Evolutionary conservation across 2,329 filamentous ascomycete species (phyloP).

Genomic region (Aureobasidium lini): DNA sequence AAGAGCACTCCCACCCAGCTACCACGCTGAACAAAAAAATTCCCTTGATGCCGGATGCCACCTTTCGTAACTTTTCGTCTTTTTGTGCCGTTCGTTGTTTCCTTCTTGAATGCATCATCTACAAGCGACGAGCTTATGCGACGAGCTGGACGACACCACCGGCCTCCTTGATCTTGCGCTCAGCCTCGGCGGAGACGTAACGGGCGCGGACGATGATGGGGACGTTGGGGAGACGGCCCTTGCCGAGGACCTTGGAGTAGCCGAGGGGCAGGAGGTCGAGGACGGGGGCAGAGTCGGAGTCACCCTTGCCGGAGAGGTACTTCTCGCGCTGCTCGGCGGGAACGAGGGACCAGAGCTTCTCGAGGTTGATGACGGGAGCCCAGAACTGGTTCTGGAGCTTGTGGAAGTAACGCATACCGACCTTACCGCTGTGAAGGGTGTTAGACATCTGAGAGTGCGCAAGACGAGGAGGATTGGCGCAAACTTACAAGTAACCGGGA

Average conservation of each 20-base stretch:
- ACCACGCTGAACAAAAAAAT: constrained; percentile 12
- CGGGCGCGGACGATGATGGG: constrained; percentile 90
- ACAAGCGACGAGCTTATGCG: constrained; percentile 51
- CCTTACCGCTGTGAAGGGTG: constrained; percentile 60
- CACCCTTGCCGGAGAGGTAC: constrained; percentile 74
- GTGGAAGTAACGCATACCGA: constrained; percentile 65
- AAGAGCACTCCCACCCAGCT: constrained; percentile 12
- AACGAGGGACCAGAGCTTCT: constrained; percentile 87
- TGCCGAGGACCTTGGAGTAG: constrained; percentile 98
- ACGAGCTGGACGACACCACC: constrained; percentile 94
- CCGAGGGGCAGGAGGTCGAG: constrained; percentile 95
- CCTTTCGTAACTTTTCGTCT: constrained; percentile 11
- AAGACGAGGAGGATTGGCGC: constrained; percentile 60
- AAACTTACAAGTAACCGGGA: constrained; percentile 78
- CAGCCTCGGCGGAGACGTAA: constrained; percentile 91
- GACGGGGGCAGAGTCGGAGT: constrained; percentile 92
- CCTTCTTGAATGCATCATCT: neutral
- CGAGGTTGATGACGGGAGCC: constrained; percentile 13
- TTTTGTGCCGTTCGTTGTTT: neutral
- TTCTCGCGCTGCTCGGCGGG: constrained; percentile 87
- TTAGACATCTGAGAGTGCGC: constrained; percentile 48
- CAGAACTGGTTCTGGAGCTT: constrained; percentile 81
- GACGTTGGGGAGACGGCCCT: constrained; percentile 89
- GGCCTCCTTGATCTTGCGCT: constrained; percentile 98
- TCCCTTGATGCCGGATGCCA: constrained; percentile 5